Evolutionary conservation across 441 rosid genomes (phyloP).

Genomic region (Mallotus japonicus): DNA sequence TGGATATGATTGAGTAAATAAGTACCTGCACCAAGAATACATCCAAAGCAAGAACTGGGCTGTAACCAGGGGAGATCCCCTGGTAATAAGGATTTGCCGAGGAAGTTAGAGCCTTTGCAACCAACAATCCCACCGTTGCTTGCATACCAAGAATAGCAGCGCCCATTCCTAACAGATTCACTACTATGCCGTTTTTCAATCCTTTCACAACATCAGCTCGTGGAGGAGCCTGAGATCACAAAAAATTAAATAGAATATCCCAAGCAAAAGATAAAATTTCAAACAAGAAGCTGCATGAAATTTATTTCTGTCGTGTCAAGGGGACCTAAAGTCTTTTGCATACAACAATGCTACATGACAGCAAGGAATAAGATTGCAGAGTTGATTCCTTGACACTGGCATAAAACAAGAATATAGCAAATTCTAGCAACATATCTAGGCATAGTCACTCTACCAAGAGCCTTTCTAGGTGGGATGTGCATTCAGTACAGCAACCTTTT

Average conservation of each 20-base stretch:
- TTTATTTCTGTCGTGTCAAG: not conserved
- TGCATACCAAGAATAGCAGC: slow-evolving; percentile 96
- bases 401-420: not conserved
- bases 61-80: slow-evolving; percentile 71
- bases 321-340: not conserved
- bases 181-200: slow-evolving; percentile 69
- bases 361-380: not conserved
- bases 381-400: not conserved
- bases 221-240: slow-evolving; percentile 79
- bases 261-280: not conserved
- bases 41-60: slow-evolving; percentile 88
- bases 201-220: slow-evolving; percentile 97
- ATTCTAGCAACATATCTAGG: slow-evolving; percentile 12
- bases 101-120: slow-evolving; percentile 90
- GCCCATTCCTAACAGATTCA: slow-evolving; percentile 93
- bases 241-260: not conserved
- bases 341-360: not conserved
- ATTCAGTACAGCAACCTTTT: not conserved
- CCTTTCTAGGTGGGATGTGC: not conserved
- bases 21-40: slow-evolving; percentile 95
- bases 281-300: not conserved
- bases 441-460: not conserved
- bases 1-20: not conserved
- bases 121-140: slow-evolving; percentile 84
- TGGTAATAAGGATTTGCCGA: slow-evolving; percentile 85